Conservation (phyloP, 148 eudicot genomes). For the Vaccinium corymbosum region DNA sequence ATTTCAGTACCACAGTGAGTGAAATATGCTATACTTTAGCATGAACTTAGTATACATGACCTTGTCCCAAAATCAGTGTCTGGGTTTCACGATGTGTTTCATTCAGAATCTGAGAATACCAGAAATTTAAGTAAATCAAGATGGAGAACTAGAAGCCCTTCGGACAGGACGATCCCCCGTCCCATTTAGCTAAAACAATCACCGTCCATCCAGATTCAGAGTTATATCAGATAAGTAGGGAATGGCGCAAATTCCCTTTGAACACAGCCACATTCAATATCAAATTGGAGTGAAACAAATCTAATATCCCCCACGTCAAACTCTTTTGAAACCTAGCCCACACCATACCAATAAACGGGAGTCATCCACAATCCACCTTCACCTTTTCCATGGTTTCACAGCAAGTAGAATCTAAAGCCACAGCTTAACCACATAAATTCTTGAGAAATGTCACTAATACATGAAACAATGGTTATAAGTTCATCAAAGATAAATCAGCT, state of each 20-base stretch:
- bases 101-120: not conserved
- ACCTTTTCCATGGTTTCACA: not conserved
- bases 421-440: not conserved
- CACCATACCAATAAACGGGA: not conserved
- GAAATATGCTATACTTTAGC: not conserved
- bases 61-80: not conserved
- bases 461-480: not conserved
- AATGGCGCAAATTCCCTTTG: not conserved
- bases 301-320: not conserved
- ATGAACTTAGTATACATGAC: not conserved
- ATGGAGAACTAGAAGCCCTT: not conserved
- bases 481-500: not conserved
- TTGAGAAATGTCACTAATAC: not conserved
- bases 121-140: not conserved
- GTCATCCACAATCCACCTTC: not conserved
- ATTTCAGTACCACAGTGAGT: not conserved
- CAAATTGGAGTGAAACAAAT: not conserved
- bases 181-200: not conserved
- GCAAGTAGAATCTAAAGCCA: not conserved
- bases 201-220: not conserved
- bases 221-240: not conserved
- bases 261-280: not conserved
- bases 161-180: not conserved
- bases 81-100: not conserved
- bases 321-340: not conserved